Conservation (phyloP, 352 stramenopile species). For the Albugo candida region DNA sequence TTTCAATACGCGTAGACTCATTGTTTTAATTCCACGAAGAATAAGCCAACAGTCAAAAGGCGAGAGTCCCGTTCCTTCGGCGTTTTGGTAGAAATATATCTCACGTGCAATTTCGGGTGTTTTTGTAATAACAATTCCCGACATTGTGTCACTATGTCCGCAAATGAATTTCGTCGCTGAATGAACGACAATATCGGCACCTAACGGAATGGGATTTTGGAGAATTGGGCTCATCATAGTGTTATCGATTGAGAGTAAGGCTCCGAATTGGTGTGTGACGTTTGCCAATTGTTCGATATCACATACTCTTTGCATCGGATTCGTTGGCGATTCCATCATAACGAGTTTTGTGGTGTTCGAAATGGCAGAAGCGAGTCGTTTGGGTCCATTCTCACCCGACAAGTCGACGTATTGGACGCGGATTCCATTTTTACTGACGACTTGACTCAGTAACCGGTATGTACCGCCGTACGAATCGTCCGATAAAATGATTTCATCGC, state of each 20-base stretch:
- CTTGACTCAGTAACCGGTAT: slow-evolving; percentile 79
- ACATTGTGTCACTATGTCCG: slow-evolving; percentile 93
- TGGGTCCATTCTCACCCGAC: slow-evolving; percentile 35
- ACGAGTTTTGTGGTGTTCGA: slow-evolving; percentile 81
- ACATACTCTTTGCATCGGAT: slow-evolving; percentile 89
- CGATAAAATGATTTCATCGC: slow-evolving; percentile 86
- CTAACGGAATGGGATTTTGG: slow-evolving; percentile 84
- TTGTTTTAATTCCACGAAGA: slow-evolving; percentile 80
- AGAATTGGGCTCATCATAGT: slow-evolving; percentile 93
- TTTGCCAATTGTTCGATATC: slow-evolving; percentile 78
- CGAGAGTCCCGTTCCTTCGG: slow-evolving; percentile 69
- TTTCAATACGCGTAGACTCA: slow-evolving; percentile 62
- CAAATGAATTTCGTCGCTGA: slow-evolving; percentile 96
- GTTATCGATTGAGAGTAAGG: slow-evolving; percentile 87
- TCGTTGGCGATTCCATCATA: slow-evolving; percentile 94
- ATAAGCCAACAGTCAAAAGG: slow-evolving; percentile 84
- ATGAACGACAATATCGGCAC: slow-evolving; percentile 93
- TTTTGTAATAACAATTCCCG: slow-evolving; percentile 82
- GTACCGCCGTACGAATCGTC: slow-evolving; percentile 95
- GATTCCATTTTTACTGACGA: slow-evolving; percentile 72
- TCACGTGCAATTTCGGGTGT: slow-evolving; percentile 56
- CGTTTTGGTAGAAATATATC: slow-evolving; percentile 84
- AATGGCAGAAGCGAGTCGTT: slow-evolving; percentile 34
- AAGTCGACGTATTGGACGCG: slow-evolving; percentile 71
- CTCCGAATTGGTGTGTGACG: slow-evolving; percentile 58